Percentiles rank a stretch among this genome's conserved stretches.
phyloP scores from a whole-genome alignment of 495 filamentous ascomycete genomes.

The Sporormia fimetaria region DNA sequence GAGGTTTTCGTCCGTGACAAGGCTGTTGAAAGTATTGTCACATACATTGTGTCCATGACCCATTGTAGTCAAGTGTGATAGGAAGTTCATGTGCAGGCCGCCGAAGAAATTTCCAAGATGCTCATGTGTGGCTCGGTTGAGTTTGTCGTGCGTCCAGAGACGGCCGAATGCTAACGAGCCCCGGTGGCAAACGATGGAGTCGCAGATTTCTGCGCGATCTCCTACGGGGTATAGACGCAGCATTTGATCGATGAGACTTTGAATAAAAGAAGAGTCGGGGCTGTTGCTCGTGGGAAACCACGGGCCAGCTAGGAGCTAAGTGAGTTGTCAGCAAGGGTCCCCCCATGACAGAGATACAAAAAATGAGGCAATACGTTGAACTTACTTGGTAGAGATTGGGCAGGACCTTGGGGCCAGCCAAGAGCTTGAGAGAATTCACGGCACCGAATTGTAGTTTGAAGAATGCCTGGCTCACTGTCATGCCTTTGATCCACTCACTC shows the following conservation, averaged over 20 bases:
- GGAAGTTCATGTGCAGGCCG: slow-evolving; percentile 48
- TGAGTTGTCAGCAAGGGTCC: not conserved
- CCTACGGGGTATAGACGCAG: slow-evolving; percentile 50
- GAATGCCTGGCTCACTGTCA: slow-evolving; percentile 54
- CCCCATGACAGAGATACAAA: too few relatives aligned
- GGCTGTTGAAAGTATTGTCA: slow-evolving; percentile 34
- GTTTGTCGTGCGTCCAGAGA: slow-evolving; percentile 50
- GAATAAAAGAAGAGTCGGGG: slow-evolving; percentile 39
- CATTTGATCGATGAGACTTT: slow-evolving; percentile 44
- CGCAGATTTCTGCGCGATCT: slow-evolving; percentile 46
- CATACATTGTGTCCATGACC: slow-evolving; percentile 43
- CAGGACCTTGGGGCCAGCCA: slow-evolving; percentile 36
- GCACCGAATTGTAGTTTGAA: slow-evolving; percentile 49
- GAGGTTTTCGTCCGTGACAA: slow-evolving; percentile 42
- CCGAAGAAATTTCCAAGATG: slow-evolving; percentile 51
- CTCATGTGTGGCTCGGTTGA: slow-evolving; percentile 52
- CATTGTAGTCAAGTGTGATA: slow-evolving; percentile 48
- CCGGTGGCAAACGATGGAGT: slow-evolving; percentile 50
- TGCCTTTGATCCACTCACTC: slow-evolving; percentile 45
- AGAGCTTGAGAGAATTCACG: slow-evolving; percentile 51
- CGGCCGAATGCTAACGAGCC: slow-evolving; percentile 47
- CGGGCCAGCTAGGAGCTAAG: slow-evolving; percentile 26
- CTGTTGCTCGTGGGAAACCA: slow-evolving; percentile 46
- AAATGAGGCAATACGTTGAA: not conserved
- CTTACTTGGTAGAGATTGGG: slow-evolving; percentile 37